Base-by-base conservation (phyloP, 257 asterid genomes). In the Fraxinus anomala region DNA sequence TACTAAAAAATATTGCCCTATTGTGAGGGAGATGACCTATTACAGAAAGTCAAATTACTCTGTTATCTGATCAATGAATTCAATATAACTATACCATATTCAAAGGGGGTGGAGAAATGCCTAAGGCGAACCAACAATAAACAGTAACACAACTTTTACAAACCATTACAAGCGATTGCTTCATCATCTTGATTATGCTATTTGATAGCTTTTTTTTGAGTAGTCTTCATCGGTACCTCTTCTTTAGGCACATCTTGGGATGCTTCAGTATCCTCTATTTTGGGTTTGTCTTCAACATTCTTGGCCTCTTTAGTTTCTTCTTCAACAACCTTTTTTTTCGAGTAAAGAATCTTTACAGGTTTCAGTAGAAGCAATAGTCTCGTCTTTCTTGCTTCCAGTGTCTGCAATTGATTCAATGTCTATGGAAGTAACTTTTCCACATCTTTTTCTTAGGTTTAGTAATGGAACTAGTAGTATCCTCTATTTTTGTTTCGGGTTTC, bases 161-260 rank as follows among this genome's bases (percentile, higher is more conserved):
- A 75, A 75, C 42, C 68, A 78, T 94, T 74, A 90, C 96, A 3
- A 94, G 88, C 2, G 99, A 86, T 19, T 92, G 97, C 90, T 94
- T 94, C 92, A 94, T 70, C 83, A 90, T 91, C 82, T 92, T 85
- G 21, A 92, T 88, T 19, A 94, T 44, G 76, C 72, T 88, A 24
- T 76, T 79, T 34, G 99, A 92, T 8, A 83, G 91, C 86, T 92
- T 94, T 31, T 31, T 94, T 31, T 31, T 31, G 83, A 42, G 83
- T 1, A 9, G 82, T 68, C 89, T 88, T 89, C 67, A 81, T 87
- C 1, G 89, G 85, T 69, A 89, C 87, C 24, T 83, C 89, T 65
- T 87, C 92, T 73, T 83, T 86, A 26, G 82, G 80, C 70, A 78
- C 70, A 33, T 86, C 93, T 70, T 81, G 19, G 10, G 75, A 54